Conservation (phyloP, 148 eudicot genomes). For the Talinum fruticosum region DNA sequence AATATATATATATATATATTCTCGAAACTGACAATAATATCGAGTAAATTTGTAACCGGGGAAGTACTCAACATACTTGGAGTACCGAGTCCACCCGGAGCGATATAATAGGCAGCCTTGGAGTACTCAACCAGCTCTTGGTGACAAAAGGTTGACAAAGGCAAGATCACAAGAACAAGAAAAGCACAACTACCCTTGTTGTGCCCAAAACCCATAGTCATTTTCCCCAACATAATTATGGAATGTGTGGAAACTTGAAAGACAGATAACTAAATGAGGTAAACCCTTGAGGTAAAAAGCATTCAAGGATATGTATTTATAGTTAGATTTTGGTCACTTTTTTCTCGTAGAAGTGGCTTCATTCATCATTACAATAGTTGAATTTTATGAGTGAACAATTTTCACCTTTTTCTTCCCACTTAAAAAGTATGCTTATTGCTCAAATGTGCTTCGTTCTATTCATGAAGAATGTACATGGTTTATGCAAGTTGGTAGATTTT, state of each 20-base stretch:
- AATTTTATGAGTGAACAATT: neutral
- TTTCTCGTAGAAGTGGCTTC: neutral
- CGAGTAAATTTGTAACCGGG: no score
- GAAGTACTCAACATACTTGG: slow-evolving; percentile 20
- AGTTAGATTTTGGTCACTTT: neutral
- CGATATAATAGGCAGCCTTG: slow-evolving; percentile 19
- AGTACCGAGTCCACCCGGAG: slow-evolving; percentile 22
- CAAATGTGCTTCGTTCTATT: neutral
- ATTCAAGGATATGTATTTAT: no score
- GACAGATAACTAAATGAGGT: neutral
- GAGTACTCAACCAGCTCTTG: slow-evolving; percentile 14
- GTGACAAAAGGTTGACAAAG: neutral
- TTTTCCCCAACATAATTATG: neutral
- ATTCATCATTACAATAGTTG: neutral
- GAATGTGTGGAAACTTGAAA: neutral
- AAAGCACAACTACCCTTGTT: neutral
- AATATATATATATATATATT: no score
- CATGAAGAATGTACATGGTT: neutral
- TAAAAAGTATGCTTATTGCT: neutral
- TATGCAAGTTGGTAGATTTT: neutral
- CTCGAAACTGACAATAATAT: no score
- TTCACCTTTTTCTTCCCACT: neutral
- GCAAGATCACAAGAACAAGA: neutral
- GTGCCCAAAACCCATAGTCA: slow-evolving; percentile 5
- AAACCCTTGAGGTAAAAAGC: neutral